Conservation (phyloP, 345 rosid genomes). For the Geranium brycei region DNA sequence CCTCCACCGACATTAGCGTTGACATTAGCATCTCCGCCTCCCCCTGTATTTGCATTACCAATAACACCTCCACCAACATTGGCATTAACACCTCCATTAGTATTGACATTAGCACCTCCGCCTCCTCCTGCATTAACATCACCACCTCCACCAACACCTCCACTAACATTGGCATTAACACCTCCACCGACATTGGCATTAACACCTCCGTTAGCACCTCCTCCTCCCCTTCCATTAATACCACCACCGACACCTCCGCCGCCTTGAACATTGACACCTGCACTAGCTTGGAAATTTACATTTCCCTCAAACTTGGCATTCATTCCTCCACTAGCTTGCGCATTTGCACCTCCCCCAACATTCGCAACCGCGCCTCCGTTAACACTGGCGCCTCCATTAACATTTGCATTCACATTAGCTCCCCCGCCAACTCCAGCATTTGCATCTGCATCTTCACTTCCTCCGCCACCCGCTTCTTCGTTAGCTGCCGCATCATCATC, state of each 20-base stretch:
- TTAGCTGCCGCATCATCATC: neutral
- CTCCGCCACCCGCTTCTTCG: neutral
- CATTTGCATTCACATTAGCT: too few species aligned
- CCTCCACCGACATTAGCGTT: too few species aligned
- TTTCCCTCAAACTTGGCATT: too few species aligned
- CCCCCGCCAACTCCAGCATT: too few species aligned
- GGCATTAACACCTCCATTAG: neutral
- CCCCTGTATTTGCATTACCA: neutral
- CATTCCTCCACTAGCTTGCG: too few species aligned
- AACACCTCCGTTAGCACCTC: conserved; percentile 4
- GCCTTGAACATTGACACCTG: too few species aligned
- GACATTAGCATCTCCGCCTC: neutral
- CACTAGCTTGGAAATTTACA: too few species aligned
- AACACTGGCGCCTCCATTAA: too few species aligned
- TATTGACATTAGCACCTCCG: neutral
- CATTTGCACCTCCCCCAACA: too few species aligned
- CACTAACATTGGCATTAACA: neutral
- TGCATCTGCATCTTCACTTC: neutral
- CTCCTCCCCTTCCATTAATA: conserved; percentile 9
- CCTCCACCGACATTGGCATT: neutral
- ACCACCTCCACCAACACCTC: neutral
- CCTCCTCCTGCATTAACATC: neutral
- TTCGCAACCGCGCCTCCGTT: too few species aligned
- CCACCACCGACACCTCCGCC: too few species aligned
- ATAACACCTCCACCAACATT: neutral